These are phyloP conservation scores for Cercospora canescens DNA, from an alignment of 2,329 filamentous ascomycete species.

Conservation along the genomic window DNA sequence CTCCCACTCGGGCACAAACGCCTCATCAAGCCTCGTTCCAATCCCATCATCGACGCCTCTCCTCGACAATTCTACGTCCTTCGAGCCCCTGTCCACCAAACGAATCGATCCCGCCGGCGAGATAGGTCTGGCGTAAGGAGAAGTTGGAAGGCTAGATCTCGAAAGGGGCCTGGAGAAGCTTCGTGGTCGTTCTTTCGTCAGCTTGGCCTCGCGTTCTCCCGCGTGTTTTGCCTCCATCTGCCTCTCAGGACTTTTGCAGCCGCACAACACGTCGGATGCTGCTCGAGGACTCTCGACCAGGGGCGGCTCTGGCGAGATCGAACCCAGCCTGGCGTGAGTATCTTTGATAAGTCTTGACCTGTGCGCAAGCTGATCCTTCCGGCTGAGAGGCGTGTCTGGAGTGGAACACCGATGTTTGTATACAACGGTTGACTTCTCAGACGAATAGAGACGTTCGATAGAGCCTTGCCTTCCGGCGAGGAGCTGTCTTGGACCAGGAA, in stretches of 20 bases:
- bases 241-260: background rate
- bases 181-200: conserved; percentile 1
- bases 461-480: background rate
- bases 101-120: conserved; percentile 14
- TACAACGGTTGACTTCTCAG: background rate
- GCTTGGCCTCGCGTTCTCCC: background rate
- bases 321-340: conserved; percentile 4
- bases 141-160: background rate
- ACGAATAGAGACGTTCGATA: background rate
- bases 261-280: background rate
- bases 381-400: conserved; percentile 12
- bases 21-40: conserved; percentile 2
- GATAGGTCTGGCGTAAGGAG: conserved; percentile 4
- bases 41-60: conserved; percentile 6
- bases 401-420: conserved; percentile 6
- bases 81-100: conserved; percentile 4
- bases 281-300: background rate
- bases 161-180: conserved; percentile 4
- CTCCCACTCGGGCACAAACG: conserved; percentile 10
- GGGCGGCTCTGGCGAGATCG: conserved; percentile 4
- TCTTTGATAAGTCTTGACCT: conserved; percentile 14
- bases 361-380: conserved; percentile 14
- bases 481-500: conserved; percentile 1
- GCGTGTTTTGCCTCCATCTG: background rate
- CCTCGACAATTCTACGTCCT: background rate